Conservation (phyloP, 2,329 filamentous ascomycete genomes). For the Zymoseptoria crescenta region DNA sequence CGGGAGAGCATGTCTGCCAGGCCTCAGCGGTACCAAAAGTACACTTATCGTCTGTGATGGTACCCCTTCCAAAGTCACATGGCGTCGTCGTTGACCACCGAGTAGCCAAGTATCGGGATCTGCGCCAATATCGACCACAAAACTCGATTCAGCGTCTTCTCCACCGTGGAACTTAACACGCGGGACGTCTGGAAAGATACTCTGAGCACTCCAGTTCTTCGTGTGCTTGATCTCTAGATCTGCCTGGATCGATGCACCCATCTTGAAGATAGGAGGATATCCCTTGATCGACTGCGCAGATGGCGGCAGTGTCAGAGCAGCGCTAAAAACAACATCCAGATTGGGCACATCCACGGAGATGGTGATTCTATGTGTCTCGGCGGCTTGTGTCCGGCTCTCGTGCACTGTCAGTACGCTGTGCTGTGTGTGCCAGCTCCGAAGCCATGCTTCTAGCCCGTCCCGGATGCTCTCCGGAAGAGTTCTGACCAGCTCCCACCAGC, state of each 20-base stretch:
- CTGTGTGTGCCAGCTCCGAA: conserved; percentile 48
- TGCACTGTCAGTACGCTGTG: conserved; percentile 22
- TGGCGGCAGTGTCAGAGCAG: conserved; percentile 30
- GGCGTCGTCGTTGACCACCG: conserved; percentile 70
- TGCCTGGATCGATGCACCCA: conserved; percentile 59
- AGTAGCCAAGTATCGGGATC: conserved; percentile 74
- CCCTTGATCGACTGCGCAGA: conserved; percentile 6
- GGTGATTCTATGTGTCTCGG: conserved; percentile 51
- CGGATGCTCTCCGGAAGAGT: conserved; percentile 41
- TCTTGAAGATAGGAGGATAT: conserved; percentile 40
- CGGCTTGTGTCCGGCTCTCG: conserved; percentile 21
- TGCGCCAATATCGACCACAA: conserved; percentile 74
- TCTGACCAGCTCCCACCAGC: conserved; percentile 47
- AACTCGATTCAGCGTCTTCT: conserved; percentile 44
- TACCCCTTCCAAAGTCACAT: conserved; percentile 51
- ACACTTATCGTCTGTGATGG: conserved; percentile 50
- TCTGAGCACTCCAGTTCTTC: conserved; percentile 45
- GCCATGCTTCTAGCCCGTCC: conserved; percentile 43
- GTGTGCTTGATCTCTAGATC: conserved; percentile 52
- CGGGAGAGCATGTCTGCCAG: conserved; percentile 72
- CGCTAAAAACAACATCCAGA: conserved; percentile 73
- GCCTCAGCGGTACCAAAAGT: conserved; percentile 69
- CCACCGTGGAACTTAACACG: conserved; percentile 14
- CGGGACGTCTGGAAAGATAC: conserved; percentile 37
- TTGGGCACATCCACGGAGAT: conserved; percentile 88